Conservation (phyloP, 2,329 filamentous ascomycete species). For the Tolypocladium endophyticum region DNA sequence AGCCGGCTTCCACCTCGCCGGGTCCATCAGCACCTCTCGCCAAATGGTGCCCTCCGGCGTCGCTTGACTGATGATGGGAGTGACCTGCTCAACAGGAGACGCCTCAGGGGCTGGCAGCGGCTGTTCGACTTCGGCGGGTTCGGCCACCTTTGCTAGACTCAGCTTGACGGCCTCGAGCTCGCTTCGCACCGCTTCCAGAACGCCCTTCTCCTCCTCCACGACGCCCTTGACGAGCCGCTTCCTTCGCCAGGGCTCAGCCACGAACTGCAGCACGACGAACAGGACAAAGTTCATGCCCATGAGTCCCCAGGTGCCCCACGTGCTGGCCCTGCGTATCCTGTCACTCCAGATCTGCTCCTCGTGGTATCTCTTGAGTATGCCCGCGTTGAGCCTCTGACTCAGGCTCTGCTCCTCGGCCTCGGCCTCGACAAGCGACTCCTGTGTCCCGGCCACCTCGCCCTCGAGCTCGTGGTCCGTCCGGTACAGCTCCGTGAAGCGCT, state of each 20-base stretch:
- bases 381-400: conserved; percentile 62
- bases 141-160: conserved; percentile 15
- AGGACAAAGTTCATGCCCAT: conserved; percentile 95
- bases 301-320: conserved; percentile 95
- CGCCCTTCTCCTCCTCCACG: conserved; percentile 62
- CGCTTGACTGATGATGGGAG: not conserved
- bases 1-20: conserved; percentile 35
- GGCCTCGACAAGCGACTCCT: conserved; percentile 60
- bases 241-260: conserved; percentile 88
- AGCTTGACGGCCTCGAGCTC: conserved; percentile 27
- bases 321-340: conserved; percentile 89
- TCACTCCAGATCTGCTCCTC: conserved; percentile 99
- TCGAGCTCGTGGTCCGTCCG: conserved; percentile 89
- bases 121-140: conserved; percentile 2
- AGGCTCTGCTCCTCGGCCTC: conserved; percentile 75
- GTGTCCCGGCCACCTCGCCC: conserved; percentile 63
- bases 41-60: conserved; percentile 21
- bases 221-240: conserved; percentile 71
- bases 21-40: conserved; percentile 31
- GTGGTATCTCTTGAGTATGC: conserved; percentile 86
- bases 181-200: conserved; percentile 36
- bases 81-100: not conserved
- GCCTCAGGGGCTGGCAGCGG: conserved; percentile 3
- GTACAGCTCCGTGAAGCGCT: conserved; percentile 89
- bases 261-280: conserved; percentile 75